These are phyloP conservation scores for Thamnidium elegans DNA, from an alignment of 192 early-diverging fungal species.

Conservation along the genomic window DNA sequence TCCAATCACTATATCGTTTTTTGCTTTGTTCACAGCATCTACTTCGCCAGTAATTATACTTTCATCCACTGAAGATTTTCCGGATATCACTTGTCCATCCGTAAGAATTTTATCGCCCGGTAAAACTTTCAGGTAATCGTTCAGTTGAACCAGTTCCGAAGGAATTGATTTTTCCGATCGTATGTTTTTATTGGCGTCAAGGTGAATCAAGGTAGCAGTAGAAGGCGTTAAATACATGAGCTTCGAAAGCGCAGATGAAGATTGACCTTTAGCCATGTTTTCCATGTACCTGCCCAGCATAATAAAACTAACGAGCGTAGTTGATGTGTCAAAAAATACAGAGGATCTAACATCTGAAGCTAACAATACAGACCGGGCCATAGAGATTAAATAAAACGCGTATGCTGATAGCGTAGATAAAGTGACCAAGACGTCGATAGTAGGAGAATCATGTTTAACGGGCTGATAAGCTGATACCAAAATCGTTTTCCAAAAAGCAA, in stretches of 20 bases:
- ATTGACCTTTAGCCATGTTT: slow-evolving; percentile 93
- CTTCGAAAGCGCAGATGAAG: slow-evolving; percentile 82
- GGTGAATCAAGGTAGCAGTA: slow-evolving; percentile 54
- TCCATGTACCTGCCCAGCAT: slow-evolving; percentile 90
- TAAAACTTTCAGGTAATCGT: slow-evolving; percentile 82
- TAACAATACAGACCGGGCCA: slow-evolving; percentile 61
- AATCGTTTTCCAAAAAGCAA: slow-evolving; percentile 77
- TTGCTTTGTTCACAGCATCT: slow-evolving; percentile 70
- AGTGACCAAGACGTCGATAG: slow-evolving; percentile 92
- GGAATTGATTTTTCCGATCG: slow-evolving; percentile 70
- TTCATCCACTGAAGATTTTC: slow-evolving; percentile 86
- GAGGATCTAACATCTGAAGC: slow-evolving; percentile 55
- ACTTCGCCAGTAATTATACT: slow-evolving; percentile 95
- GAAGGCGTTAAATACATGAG: slow-evolving; percentile 89
- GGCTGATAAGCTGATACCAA: slow-evolving; percentile 75
- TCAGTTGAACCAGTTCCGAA: slow-evolving; percentile 82
- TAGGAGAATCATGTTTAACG: slow-evolving; percentile 74
- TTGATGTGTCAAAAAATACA: slow-evolving; percentile 91
- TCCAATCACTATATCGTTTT: slow-evolving; percentile 70
- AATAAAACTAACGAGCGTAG: slow-evolving; percentile 91
- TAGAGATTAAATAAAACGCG: slow-evolving; percentile 74
- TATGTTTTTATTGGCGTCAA: slow-evolving; percentile 49
- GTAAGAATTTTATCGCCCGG: slow-evolving; percentile 92
- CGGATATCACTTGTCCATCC: slow-evolving; percentile 77
- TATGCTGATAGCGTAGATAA: slow-evolving; percentile 86